These are phyloP conservation scores for Gnomoniopsis smithogilvyi DNA, from an alignment of 2,329 filamentous ascomycete species.

Conservation along the genomic window DNA sequence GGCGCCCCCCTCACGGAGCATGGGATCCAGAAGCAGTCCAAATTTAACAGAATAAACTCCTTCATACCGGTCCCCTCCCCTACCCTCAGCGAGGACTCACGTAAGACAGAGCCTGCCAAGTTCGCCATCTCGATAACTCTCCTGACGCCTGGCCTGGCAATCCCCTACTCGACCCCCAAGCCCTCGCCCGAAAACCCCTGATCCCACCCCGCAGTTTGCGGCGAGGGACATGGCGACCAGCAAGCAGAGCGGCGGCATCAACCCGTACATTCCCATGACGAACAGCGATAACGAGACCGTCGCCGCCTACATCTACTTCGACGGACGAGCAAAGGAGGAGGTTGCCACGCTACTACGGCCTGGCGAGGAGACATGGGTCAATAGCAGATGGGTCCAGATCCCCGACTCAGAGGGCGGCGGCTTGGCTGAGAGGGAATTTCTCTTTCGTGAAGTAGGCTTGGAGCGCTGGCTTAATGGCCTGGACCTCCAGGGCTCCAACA, in stretches of 20 bases:
- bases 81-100: slow-evolving; percentile 66
- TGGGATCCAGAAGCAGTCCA: slow-evolving; percentile 91
- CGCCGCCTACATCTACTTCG: slow-evolving; percentile 98
- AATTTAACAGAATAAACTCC: slow-evolving; percentile 87
- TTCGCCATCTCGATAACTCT: slow-evolving; percentile 98
- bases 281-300: slow-evolving; percentile 94
- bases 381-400: slow-evolving; percentile 95
- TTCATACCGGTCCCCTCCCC: slow-evolving; percentile 96
- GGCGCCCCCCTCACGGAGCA: slow-evolving; percentile 82
- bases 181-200: slow-evolving; percentile 70
- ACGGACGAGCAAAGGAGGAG: slow-evolving; percentile 91
- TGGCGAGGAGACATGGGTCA: slow-evolving; percentile 98
- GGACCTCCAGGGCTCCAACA: slow-evolving; percentile 90
- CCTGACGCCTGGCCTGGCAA: slow-evolving; percentile 80
- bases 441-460: slow-evolving; percentile 94
- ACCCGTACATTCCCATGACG: slow-evolving; percentile 88
- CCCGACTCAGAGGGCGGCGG: slow-evolving; percentile 89
- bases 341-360: slow-evolving; percentile 89
- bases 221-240: slow-evolving; percentile 61
- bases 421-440: slow-evolving; percentile 90
- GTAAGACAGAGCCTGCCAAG: slow-evolving; percentile 86
- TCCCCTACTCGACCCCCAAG: slow-evolving; percentile 91
- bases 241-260: slow-evolving; percentile 56
- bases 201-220: slow-evolving; percentile 79
- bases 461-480: slow-evolving; percentile 96